Evolutionary conservation across 176 grass and related monocot species (phyloP).

Genomic region (Oryza longistaminata): DNA sequence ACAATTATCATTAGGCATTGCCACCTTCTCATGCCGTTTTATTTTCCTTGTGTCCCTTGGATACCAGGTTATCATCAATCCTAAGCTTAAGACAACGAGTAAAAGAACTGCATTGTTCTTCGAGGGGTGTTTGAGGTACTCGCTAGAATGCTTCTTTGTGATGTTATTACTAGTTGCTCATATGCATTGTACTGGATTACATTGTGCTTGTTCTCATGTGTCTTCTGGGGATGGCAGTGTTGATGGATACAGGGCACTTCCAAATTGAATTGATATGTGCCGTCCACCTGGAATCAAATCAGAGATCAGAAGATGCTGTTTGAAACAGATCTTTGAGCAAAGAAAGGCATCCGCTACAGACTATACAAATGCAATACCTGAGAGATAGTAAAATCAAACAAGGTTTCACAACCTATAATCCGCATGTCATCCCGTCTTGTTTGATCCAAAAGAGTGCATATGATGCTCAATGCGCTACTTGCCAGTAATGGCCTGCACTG

Average conservation of each 20-base stretch:
- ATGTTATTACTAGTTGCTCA: neutral
- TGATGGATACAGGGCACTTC: conserved; percentile 89
- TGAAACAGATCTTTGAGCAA: neutral
- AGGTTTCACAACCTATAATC: conserved; percentile 75
- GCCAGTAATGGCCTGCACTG: conserved; percentile 81
- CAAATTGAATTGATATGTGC: conserved; percentile 93
- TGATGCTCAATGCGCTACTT: conserved; percentile 72
- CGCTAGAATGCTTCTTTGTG: conserved; percentile 16
- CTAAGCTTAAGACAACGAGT: conserved; percentile 68
- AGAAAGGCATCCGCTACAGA: neutral
- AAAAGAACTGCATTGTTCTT: conserved; percentile 84
- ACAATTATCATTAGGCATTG: neutral
- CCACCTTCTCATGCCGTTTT: conserved; percentile 16
- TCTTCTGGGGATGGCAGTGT: conserved; percentile 49
- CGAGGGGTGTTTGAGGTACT: conserved; percentile 91
- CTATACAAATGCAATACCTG: conserved; percentile 60
- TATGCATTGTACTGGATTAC: neutral
- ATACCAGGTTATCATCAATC: conserved; percentile 80
- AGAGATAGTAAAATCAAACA: conserved; percentile 81
- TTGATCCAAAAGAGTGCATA: conserved; percentile 82
- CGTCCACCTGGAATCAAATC: conserved; percentile 67
- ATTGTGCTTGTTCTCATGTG: conserved; percentile 15
- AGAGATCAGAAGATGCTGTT: conserved; percentile 6
- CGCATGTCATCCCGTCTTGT: conserved; percentile 82
- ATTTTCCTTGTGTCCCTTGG: conserved; percentile 4